phyloP scores from a whole-genome alignment of 441 rosid species.

The Biscutella laevigata region DNA sequence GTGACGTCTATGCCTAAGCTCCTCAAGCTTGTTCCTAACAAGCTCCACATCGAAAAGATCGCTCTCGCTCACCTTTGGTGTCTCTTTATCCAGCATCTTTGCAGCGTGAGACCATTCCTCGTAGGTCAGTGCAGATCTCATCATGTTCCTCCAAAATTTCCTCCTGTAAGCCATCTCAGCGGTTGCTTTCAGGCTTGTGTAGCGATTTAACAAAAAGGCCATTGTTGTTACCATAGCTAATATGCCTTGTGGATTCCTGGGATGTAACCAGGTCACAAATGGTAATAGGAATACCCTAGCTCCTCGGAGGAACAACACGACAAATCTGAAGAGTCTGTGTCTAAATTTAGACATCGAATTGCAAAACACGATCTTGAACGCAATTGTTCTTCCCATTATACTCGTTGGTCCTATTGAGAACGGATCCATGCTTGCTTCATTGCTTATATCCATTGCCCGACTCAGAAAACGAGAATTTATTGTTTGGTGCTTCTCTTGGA shows the following conservation, averaged over 20 bases:
- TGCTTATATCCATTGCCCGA: conserved; percentile 61
- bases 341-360: conserved; percentile 51
- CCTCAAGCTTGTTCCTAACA: conserved; percentile 70
- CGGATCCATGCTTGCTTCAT: conserved; percentile 60
- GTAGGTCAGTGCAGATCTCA: conserved; percentile 76
- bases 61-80: conserved; percentile 55
- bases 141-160: conserved; percentile 94
- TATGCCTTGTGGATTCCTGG: conserved; percentile 87
- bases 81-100: conserved; percentile 88
- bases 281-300: conserved; percentile 32
- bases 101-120: conserved; percentile 99
- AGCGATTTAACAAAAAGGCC: conserved; percentile 75
- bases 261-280: conserved; percentile 72
- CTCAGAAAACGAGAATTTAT: neutral
- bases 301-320: conserved; percentile 32
- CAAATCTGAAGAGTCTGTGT: conserved; percentile 33
- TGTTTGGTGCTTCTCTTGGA: neutral
- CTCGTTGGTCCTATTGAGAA: conserved; percentile 80
- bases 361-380: conserved; percentile 58
- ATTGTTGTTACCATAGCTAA: conserved; percentile 70
- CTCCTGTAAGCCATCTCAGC: conserved; percentile 91
- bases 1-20: conserved; percentile 74
- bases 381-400: conserved; percentile 69
- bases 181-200: conserved; percentile 57
- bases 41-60: conserved; percentile 78